Evolutionary conservation across 495 filamentous ascomycete genomes (phyloP).

Genomic region (Hypoxylon crocopeplum): DNA sequence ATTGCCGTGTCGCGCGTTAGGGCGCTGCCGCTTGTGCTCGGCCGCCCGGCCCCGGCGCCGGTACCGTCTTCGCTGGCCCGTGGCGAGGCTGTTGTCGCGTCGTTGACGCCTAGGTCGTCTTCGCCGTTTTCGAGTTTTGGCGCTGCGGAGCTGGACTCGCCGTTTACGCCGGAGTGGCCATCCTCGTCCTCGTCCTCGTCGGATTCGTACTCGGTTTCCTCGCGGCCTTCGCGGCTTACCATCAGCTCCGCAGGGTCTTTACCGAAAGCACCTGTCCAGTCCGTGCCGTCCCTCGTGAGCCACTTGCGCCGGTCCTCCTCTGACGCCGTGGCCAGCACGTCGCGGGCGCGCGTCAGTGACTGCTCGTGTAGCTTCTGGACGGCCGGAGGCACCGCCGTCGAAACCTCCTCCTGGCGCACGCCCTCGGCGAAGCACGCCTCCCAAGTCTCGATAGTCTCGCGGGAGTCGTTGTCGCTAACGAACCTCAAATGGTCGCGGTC

Average conservation of each 20-base stretch:
- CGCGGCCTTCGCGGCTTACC: conserved; percentile 51
- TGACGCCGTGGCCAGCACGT: conserved; percentile 74
- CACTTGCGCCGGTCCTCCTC: conserved; percentile 77
- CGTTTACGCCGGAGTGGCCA: conserved; percentile 46
- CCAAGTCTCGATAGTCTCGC: conserved; percentile 95
- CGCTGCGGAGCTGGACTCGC: too few species aligned
- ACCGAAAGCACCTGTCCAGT: conserved; percentile 89
- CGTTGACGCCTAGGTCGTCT: too few species aligned
- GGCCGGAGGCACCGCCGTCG: conserved; percentile 68
- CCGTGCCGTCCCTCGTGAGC: conserved; percentile 78
- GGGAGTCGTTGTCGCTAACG: conserved; percentile 83
- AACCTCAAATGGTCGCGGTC: conserved; percentile 86
- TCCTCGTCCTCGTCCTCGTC: conserved; percentile 56
- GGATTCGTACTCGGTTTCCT: conserved; percentile 50
- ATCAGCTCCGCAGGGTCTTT: conserved; percentile 60
- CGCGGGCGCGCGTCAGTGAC: conserved; percentile 76
- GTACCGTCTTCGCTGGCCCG: too few species aligned
- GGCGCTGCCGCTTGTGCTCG: too few species aligned
- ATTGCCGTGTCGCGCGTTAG: conserved; percentile 5
- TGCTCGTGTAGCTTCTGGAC: conserved; percentile 78
- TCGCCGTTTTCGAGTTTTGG: too few species aligned
- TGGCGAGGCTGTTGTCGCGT: too few species aligned
- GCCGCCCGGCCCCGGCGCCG: too few species aligned
- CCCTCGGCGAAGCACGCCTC: conserved; percentile 88
- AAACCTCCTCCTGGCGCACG: conserved; percentile 71